Percentiles rank a stretch among this genome's conserved stretches.
Evolutionary conservation across 2,329 filamentous ascomycete genomes (phyloP).

Genomic region (Aureobasidium sp.): DNA sequence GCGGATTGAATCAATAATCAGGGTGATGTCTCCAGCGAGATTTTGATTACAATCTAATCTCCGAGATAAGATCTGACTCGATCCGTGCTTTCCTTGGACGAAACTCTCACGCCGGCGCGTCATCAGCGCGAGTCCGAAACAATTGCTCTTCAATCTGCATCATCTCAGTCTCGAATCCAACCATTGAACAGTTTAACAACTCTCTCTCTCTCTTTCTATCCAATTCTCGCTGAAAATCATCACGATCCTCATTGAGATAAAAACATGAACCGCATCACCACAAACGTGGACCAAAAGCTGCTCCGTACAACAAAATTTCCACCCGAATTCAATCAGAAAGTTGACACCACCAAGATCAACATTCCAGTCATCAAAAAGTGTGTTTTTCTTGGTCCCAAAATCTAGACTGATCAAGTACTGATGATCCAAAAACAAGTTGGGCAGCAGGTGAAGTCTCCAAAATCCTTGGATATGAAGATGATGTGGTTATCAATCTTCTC

Average conservation of each 20-base stretch:
- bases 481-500: conserved; percentile 85
- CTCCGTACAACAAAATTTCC: conserved; percentile 90
- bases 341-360: conserved; percentile 96
- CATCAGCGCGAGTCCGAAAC: too few relatives aligned
- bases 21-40: too few relatives aligned
- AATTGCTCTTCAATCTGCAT: too few relatives aligned
- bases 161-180: too few relatives aligned
- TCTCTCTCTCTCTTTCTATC: neutral
- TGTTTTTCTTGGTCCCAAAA: conserved; percentile 28
- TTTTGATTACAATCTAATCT: too few relatives aligned
- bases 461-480: conserved; percentile 87
- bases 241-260: neutral
- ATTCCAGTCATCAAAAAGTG: conserved; percentile 97
- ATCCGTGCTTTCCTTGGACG: too few relatives aligned
- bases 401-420: neutral
- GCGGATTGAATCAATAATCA: too few relatives aligned
- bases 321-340: conserved; percentile 85
- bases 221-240: neutral
- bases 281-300: conserved; percentile 80
- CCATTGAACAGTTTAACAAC: too few relatives aligned
- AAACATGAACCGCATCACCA: conserved; percentile 36
- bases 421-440: conserved; percentile 61
- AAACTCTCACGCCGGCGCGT: too few relatives aligned
- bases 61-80: too few relatives aligned
- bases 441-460: conserved; percentile 81